Percentiles rank a stretch among this genome's conserved stretches.
Conservation (phyloP, 352 stramenopile species). For the Phytophthora ramorum region DNA sequence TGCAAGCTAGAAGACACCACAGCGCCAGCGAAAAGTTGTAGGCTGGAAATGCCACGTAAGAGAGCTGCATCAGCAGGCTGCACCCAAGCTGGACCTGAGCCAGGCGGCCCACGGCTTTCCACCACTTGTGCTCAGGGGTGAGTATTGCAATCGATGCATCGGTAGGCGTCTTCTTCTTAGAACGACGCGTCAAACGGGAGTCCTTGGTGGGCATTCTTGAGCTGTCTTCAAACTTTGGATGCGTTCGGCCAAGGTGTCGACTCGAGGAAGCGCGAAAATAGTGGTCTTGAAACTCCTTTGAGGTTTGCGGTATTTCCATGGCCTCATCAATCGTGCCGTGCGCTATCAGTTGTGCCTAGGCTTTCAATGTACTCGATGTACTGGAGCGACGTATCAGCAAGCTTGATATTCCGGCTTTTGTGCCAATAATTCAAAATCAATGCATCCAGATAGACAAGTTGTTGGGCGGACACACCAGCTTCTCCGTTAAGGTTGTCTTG, state of each 20-base stretch:
- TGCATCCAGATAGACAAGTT: constrained; percentile 68
- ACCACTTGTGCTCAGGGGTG: constrained; percentile 47
- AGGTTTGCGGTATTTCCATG: not conserved
- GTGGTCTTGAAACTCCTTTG: constrained; percentile 29
- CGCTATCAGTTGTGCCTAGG: constrained; percentile 13
- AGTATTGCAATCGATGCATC: constrained; percentile 10
- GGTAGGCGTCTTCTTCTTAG: constrained; percentile 22
- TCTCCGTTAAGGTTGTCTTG: constrained; percentile 28
- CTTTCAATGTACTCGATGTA: constrained; percentile 64
- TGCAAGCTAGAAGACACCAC: constrained; percentile 70
- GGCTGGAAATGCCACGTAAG: constrained; percentile 81
- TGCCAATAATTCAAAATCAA: constrained; percentile 67
- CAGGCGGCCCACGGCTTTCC: constrained; percentile 44
- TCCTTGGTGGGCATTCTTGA: constrained; percentile 17
- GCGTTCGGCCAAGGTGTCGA: not conserved
- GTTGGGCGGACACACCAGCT: constrained; percentile 44
- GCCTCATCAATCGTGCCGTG: not conserved
- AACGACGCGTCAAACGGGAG: constrained; percentile 12
- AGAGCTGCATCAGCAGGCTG: constrained; percentile 78
- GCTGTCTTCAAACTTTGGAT: not conserved
- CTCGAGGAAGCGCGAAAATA: constrained; percentile 21
- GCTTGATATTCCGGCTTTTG: constrained; percentile 36
- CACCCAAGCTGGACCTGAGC: constrained; percentile 61
- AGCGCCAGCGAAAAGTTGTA: constrained; percentile 84
- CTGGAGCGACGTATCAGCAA: constrained; percentile 44